A percentile compares a stretch with the other conserved stretches of the same genome.
Evolutionary conservation across 495 filamentous ascomycete genomes (phyloP).

Genomic region (Neurospora pannonica): DNA sequence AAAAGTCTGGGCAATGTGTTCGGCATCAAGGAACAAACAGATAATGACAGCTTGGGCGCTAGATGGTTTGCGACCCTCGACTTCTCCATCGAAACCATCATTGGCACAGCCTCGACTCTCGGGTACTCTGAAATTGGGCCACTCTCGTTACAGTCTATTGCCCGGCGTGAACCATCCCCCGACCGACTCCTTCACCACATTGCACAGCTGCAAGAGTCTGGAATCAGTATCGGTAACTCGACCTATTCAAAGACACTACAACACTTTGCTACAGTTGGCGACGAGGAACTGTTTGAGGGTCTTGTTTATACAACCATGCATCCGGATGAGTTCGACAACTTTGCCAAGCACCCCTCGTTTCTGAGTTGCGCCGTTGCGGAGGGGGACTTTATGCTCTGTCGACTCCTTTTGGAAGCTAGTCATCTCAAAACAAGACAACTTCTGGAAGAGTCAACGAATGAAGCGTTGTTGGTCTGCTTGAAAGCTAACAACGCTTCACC

Average conservation of each 20-base stretch:
- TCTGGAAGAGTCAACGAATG: neutral
- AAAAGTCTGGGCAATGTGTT: conserved; percentile 34
- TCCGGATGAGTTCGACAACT: conserved; percentile 63
- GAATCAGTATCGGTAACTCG: conserved; percentile 49
- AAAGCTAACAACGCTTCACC: neutral
- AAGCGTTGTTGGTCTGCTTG: conserved; percentile 2
- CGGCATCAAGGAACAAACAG: conserved; percentile 36
- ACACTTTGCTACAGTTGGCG: conserved; percentile 45
- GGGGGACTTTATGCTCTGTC: conserved; percentile 21
- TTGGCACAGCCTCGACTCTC: conserved; percentile 54
- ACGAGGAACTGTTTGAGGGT: conserved; percentile 46
- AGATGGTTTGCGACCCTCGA: conserved; percentile 58
- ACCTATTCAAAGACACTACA: conserved; percentile 51
- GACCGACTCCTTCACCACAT: conserved; percentile 46
- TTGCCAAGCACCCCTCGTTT: conserved; percentile 39
- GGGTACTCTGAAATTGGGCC: conserved; percentile 60
- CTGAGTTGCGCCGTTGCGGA: conserved; percentile 12
- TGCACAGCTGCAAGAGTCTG: conserved; percentile 42
- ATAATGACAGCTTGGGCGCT: conserved; percentile 55
- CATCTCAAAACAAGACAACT: neutral
- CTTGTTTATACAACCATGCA: conserved; percentile 64
- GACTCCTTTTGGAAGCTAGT: conserved; percentile 19
- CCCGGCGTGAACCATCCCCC: conserved; percentile 45
- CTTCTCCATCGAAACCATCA: conserved; percentile 52
- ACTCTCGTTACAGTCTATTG: conserved; percentile 61